Percentiles rank a stretch among this genome's conserved stretches.
Conservation (phyloP, 2,329 filamentous ascomycete genomes). For the Parafenestella ontariensis region DNA sequence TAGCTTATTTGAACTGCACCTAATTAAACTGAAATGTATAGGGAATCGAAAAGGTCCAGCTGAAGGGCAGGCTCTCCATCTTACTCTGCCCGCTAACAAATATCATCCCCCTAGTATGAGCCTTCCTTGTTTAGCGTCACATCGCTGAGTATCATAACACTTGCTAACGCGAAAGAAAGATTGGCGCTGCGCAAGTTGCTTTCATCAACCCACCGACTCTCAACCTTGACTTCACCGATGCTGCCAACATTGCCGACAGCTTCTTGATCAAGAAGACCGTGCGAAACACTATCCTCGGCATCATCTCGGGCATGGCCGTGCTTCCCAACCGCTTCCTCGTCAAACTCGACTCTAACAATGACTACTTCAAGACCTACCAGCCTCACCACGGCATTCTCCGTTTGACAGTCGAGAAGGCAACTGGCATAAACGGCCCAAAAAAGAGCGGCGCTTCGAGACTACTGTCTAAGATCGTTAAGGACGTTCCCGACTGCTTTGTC, state of each 20-base stretch:
- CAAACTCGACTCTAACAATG: conserved; percentile 55
- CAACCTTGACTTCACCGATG: conserved; percentile 58
- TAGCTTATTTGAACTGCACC: neutral
- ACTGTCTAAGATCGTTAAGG: conserved; percentile 54
- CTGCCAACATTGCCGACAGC: conserved; percentile 55
- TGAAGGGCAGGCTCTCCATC: conserved; percentile 55
- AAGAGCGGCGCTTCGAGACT: conserved; percentile 51
- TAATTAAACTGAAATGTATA: conserved; percentile 25
- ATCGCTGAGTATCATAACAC: neutral
- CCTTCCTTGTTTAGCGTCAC: neutral
- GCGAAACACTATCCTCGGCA: conserved; percentile 54
- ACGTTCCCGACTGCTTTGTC: conserved; percentile 57
- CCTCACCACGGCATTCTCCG: conserved; percentile 54
- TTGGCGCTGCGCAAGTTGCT: conserved; percentile 57
- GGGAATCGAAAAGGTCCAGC: conserved; percentile 56
- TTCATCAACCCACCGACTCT: conserved; percentile 59
- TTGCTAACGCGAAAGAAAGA: conserved; percentile 39
- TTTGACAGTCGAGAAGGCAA: conserved; percentile 53
- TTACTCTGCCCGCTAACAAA: conserved; percentile 56
- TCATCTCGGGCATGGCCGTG: conserved; percentile 56
- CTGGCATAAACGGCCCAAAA: conserved; percentile 49
- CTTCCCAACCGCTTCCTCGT: conserved; percentile 60
- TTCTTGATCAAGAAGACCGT: conserved; percentile 52
- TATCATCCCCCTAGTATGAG: conserved; percentile 55
- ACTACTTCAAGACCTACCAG: conserved; percentile 59